These are phyloP conservation scores for Spathaspora boniae DNA, from an alignment of 805 yeast species.

Conservation along the genomic window DNA sequence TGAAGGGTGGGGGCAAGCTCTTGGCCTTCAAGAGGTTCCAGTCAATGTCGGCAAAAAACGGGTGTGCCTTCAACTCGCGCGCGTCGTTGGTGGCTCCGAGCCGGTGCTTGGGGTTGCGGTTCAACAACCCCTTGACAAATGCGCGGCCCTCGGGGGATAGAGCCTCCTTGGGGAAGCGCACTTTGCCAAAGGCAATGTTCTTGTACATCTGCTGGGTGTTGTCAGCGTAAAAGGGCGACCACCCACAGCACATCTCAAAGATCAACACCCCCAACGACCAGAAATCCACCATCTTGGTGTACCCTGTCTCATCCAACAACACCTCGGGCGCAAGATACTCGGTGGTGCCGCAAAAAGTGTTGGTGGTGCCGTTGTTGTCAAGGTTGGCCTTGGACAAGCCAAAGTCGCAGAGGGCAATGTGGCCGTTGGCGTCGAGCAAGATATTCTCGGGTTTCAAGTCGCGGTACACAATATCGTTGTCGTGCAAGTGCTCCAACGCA, in stretches of 20 bases:
- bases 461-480: constrained; percentile 92
- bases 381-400: constrained; percentile 94
- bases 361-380: constrained; percentile 82
- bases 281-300: constrained; percentile 98
- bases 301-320: constrained; percentile 89
- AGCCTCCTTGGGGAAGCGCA: constrained; percentile 94
- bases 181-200: constrained; percentile 97
- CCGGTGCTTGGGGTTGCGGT: constrained; percentile 94
- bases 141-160: constrained; percentile 89
- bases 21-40: constrained; percentile 79
- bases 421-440: constrained; percentile 92
- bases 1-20: constrained; percentile 93
- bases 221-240: constrained; percentile 98
- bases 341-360: constrained; percentile 97
- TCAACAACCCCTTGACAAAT: constrained; percentile 90
- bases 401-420: constrained; percentile 94
- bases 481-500: constrained; percentile 92
- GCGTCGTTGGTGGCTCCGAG: constrained; percentile 91
- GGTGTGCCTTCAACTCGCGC: constrained; percentile 85
- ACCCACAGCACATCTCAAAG: constrained; percentile 99
- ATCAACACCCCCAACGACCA: constrained; percentile 97
- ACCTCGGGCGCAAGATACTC: constrained; percentile 98
- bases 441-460: constrained; percentile 98
- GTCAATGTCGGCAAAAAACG: constrained; percentile 87
- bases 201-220: constrained; percentile 98